Evolutionary conservation across 2,329 filamentous ascomycete species (phyloP), one percentile per base, ranked within the genome.

Genomic region (Pseudogymnoascus sp.): DNA sequence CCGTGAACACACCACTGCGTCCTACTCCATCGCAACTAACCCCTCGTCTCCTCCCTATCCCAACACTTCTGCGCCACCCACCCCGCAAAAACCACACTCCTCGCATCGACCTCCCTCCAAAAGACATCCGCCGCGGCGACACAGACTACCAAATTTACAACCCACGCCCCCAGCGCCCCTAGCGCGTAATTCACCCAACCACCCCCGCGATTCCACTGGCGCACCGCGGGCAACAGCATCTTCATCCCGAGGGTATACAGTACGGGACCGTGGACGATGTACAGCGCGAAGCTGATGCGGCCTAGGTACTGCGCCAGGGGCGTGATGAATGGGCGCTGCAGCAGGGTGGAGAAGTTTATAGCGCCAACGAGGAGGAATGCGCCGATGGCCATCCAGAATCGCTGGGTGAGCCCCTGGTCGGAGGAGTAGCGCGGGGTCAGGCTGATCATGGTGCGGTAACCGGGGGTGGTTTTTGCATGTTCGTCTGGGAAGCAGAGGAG

Each of bases 261-360:
- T 0, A 89, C 72, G 0, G 85, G 85, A 0, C 86, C 86, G 66
- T 89, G 86, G 8, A 88, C 78, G 6, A 89, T 76, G 72, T 89
- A 89, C 10, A 89, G 75, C 1, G 82, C 78, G 70, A 82, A 89
- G 0, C 84, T 87, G 62, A 88, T 78, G 53, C 81, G 80, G 0
- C 85, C 86, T 2, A 89, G 78, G 65, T 86, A 86, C 69, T 87
- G 85, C 68, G 78, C 78, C 6, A 82, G 66, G 0, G 75, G 70
- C 3, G 75, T 75, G 63, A 79, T 79, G 67, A 84, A 80, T 31
- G 78, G 77, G 14, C 68, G 68, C 62, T 76, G 77, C 59, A 77
- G 35, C 35, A 37, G 4, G 12, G 35, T 37, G 65, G 66, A 65
- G 53, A 59, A 65, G 65, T 61, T 77, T 64, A 62, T 75, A 72